Base-by-base conservation (phyloP, 805 yeast genomes). In the Yarrowia sp. region DNA sequence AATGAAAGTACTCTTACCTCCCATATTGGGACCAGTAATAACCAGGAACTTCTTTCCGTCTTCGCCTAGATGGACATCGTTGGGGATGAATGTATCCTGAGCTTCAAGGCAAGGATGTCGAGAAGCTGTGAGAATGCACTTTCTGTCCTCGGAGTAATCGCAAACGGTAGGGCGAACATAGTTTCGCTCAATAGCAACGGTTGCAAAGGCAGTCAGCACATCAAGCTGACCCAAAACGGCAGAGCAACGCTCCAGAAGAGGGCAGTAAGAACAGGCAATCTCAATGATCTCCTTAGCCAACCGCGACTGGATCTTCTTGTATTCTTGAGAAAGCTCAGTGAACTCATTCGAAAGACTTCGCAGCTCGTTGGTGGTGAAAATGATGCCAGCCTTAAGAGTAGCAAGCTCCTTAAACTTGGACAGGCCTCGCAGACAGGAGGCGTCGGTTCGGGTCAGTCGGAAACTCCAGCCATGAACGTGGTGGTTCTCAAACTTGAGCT, bases 11-110 rank as follows among this genome's bases (percentile, higher is more conserved):
- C 97, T 92, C 77, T 93, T 93, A 76, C 98, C 98, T 71, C 98
- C 98, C 98, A 93, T 93, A 76, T 93, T 93, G 45, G 98, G 98
- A 42, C 98, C 98, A 0, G 98, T 93, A 35, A 95, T 91, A 22
- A 95, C 89, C 8, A 87, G 82, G 74, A 95, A 94, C 70, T 91
- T 92, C 14, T 86, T 81, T 22, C 58, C 43, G 26, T 52, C 58
- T 59, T 86, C 85, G 14, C 82, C 80, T 69, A 95, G 80, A 11
- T 81, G 78, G n/a, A 92, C 90, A 76, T 95, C 98, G 77, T 95
- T 95, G 3, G 98, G 87, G 70, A 95, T 94, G 75, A 95, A 95
- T 67, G 93, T 81, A 71, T 91, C 97, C 71, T 93, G 97, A 67
- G 87, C 90, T 77, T 95, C 99, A 74, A 95, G 82, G 71, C 97